Base-by-base conservation (phyloP, 495 filamentous ascomycete species). In the Lophiostoma macrostomum region DNA sequence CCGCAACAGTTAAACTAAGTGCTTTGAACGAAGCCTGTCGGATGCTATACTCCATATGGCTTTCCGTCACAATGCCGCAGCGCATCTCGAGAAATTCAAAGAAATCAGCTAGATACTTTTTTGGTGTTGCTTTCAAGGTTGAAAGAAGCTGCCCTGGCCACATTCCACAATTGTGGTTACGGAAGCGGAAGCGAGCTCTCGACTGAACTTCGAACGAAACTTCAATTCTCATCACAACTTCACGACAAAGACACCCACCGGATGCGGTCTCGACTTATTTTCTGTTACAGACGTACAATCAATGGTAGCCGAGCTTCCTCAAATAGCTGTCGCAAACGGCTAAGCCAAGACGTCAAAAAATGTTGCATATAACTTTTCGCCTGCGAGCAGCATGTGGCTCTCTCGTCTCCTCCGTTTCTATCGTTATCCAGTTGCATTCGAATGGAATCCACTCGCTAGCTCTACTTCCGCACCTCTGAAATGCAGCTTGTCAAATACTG, bases 181-280 rank as follows among this genome's bases (percentile, higher is more conserved):
- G 38, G 37, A 51, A 27, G 39, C 54, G 35, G 48, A 45, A 51
- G 19, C 45, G 38, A 39, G 13, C 23, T 24, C 34, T 50, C 32
- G 36, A 39, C 30, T 1, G 6, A 3, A 19, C 28, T 13, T 20
- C 5, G 27, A 45, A 50, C 14, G 4, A 50, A 23, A 34, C 41
- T 44, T 13, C 20, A 29, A 4, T 14, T 27, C 14, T 13, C 25
- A 13, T 16, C 5, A 22, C n/a, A 27, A 46, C n/a, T n/a, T n/a
- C n/a, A n/a, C n/a, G n/a, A 58, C 48, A 58, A 58, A 58, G 48
- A 38, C 18, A 4, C 5, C 30, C 2, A 5, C 54, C 54, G 54
- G 28, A 41, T 51, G 34, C 47, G 32, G 51, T 13, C 22, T 16
- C 1, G 2, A 4, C 13, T 35, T 51, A 45, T 39, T 45, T 38